These are phyloP conservation scores for Schizochytrium sp. DNA, from an alignment of 108 stramenopile species.

Conservation along the genomic window DNA sequence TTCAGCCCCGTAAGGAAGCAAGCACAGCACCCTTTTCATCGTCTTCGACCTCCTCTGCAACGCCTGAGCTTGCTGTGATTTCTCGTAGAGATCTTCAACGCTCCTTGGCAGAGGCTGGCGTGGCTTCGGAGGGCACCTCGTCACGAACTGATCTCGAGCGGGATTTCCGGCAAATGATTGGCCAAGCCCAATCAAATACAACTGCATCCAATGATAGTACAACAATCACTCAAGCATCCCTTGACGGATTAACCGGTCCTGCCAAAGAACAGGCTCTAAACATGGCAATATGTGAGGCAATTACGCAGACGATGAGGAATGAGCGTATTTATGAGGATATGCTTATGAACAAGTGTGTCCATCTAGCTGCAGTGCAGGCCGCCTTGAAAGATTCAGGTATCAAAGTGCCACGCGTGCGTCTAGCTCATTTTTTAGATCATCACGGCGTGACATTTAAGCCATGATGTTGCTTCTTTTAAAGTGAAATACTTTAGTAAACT, in stretches of 20 bases:
- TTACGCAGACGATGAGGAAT: slow-evolving; percentile 29
- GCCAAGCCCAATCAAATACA: background rate
- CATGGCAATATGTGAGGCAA: slow-evolving; percentile 35
- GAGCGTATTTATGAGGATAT: slow-evolving; percentile 25
- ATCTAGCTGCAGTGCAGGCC: background rate
- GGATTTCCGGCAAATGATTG: background rate
- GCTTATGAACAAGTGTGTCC: slow-evolving; percentile 54
- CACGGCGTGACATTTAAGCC: slow-evolving; percentile 28
- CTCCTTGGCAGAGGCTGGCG: background rate
- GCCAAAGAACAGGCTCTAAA: slow-evolving; percentile 15
- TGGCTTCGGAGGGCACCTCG: background rate
- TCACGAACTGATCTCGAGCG: background rate
- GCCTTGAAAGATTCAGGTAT: background rate
- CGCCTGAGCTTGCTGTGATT: background rate
- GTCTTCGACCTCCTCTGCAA: background rate
- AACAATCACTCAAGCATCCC: background rate
- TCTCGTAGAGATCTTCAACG: background rate
- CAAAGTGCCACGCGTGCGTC: background rate
- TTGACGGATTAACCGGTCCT: background rate
- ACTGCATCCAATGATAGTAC: background rate
- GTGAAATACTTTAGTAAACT: too few species aligned
- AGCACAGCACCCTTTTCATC: background rate
- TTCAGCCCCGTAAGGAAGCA: background rate
- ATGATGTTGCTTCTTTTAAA: background rate
- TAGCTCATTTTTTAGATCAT: background rate